Base-by-base conservation (phyloP, 225 moss, liverwort and hornwort species). In the Marchantia polymorpha region DNA sequence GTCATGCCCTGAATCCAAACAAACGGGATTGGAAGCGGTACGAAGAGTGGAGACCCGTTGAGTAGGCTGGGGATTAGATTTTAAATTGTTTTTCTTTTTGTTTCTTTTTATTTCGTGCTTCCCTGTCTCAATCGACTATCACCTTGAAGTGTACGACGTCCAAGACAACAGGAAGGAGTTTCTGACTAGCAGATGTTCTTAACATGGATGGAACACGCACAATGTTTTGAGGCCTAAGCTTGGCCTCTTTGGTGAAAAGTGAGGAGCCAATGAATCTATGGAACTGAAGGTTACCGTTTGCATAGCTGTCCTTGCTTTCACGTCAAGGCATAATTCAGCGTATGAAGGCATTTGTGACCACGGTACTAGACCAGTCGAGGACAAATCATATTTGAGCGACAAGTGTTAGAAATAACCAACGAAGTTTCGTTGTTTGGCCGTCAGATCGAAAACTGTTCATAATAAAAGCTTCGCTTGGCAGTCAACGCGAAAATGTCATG, bases 1-100 rank as follows among this genome's bases (percentile, higher is more conserved):
- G 99, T 69, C 95, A 95, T 84, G 95, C 92, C 25, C 89, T 93
- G 52, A 99, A 92, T 78, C 81, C 93, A 8, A 81, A 84, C 74
- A 89, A 92, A 77, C 90, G 99, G 27, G 93, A 95, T 52, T 99
- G 99, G 95, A 91, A 90, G 84, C 88, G 90, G 52, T 93, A 93
- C 83, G 80, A 95, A 75, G 77, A 92, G 59, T 99, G 99, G 95
- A 86, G 89, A 82, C 93, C 93, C 52, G 88, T 48, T 20, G 84
- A 80, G 71, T 84, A 82, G 25, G 14, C 26, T 15, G 9, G 53
- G 10, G 54, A 53, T 53, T 14, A 27, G 26, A 23, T 2, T 11
- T 54, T 26, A 12, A 10, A 27, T 27, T 58, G 75, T 74, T 15
- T 29, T 27, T 55, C 12, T 29, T 58, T 58, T 10, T 0, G 10